phyloP scores from a whole-genome alignment of 257 asterid species.

The Ophiorrhiza pumila region DNA sequence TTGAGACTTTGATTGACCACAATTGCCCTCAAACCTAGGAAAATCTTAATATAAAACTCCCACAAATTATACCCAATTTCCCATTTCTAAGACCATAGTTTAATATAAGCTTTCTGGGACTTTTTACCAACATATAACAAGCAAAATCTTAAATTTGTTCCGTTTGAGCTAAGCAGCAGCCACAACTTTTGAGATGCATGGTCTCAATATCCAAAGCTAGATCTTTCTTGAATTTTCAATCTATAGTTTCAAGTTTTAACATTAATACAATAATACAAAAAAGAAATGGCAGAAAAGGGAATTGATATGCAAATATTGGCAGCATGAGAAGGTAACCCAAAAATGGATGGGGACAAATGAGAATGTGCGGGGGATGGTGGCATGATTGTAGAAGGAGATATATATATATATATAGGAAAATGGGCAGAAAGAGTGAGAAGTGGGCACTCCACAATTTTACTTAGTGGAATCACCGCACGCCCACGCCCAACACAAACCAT shows the following conservation, averaged over 20 bases:
- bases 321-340: not conserved
- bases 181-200: no score
- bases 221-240: no score
- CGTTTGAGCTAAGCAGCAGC: no score
- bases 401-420: not conserved
- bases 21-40: constrained; percentile 18
- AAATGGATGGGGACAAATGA: constrained; percentile 5
- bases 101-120: no score
- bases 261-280: no score
- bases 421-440: constrained; percentile 20
- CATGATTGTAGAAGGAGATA: not conserved
- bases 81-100: not conserved
- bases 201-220: not conserved
- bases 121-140: not conserved
- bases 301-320: not conserved
- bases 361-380: not conserved
- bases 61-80: no score
- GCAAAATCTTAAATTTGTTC: no score
- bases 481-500: constrained; percentile 5
- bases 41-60: not conserved
- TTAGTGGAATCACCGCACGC: constrained; percentile 63
- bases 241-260: no score
- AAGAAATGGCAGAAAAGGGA: not conserved
- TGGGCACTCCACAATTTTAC: constrained; percentile 38
- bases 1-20: constrained; percentile 23